A percentile compares a stretch with the other conserved stretches of the same genome.
phyloP scores from a whole-genome alignment of 1,284 basidiomycete species.

The Phellopilus nigrolimitatus region DNA sequence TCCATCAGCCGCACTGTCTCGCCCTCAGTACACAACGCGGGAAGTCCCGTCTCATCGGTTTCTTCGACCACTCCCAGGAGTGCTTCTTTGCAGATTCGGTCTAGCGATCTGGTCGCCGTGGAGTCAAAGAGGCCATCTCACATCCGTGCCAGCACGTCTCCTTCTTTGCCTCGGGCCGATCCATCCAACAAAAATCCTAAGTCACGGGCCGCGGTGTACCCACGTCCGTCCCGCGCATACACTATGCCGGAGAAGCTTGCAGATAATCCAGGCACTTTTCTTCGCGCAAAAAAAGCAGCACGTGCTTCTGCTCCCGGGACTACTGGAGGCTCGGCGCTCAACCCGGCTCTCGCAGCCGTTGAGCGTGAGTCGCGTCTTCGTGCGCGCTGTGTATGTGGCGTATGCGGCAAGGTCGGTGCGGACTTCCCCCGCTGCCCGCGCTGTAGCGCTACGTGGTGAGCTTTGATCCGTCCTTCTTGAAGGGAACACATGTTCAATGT shows the following conservation, averaged over 20 bases:
- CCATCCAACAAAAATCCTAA: background rate
- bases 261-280: background rate
- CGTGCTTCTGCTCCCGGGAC: background rate
- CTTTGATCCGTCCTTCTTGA: background rate
- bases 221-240: background rate
- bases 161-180: background rate
- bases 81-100: background rate
- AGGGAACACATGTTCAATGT: background rate
- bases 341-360: conserved; percentile 14
- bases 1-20: background rate
- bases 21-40: background rate
- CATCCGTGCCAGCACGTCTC: conserved; percentile 9
- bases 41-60: background rate
- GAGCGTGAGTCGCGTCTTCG: conserved; percentile 18
- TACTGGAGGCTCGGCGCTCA: background rate
- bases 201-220: background rate
- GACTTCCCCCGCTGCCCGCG: conserved; percentile 20
- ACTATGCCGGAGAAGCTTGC: background rate
- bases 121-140: background rate
- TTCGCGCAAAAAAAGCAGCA: background rate
- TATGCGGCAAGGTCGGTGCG: conserved; percentile 15
- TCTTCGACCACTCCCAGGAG: background rate
- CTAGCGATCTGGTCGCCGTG: background rate
- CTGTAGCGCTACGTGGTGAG: conserved; percentile 15
- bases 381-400: conserved; percentile 12